These are phyloP conservation scores for Alternaria novae-zelandiae DNA, from an alignment of 2,329 filamentous ascomycete genomes.

Conservation along the genomic window DNA sequence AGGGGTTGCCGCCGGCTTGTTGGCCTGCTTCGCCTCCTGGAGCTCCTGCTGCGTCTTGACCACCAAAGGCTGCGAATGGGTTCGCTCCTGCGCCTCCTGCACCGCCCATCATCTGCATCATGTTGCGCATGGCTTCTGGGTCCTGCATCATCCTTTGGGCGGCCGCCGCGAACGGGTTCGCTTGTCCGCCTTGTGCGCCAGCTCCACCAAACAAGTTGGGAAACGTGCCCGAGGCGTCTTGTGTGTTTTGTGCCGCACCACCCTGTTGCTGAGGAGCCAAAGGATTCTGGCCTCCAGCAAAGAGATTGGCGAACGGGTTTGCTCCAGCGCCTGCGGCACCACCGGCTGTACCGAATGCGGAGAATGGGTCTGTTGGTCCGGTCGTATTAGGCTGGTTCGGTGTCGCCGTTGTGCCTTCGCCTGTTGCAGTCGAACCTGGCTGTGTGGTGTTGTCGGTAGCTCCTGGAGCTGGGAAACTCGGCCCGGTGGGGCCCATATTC, in stretches of 20 bases:
- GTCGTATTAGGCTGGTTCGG: slow-evolving; percentile 45
- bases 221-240: slow-evolving; percentile 39
- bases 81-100: slow-evolving; percentile 50
- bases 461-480: slow-evolving; percentile 85
- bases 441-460: slow-evolving; percentile 81
- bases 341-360: slow-evolving; percentile 48
- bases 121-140: slow-evolving; percentile 60
- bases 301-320: slow-evolving; percentile 69
- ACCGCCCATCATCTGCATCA: slow-evolving; percentile 61
- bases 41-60: slow-evolving; percentile 51
- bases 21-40: slow-evolving; percentile 42
- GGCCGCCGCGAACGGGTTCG: slow-evolving; percentile 59
- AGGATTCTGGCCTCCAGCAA: slow-evolving; percentile 50
- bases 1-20: slow-evolving; percentile 44
- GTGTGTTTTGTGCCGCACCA: slow-evolving; percentile 26
- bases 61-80: slow-evolving; percentile 49
- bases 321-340: slow-evolving; percentile 28
- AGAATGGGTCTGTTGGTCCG: slow-evolving; percentile 56
- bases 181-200: slow-evolving; percentile 37
- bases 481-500: slow-evolving; percentile 57
- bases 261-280: slow-evolving; percentile 37
- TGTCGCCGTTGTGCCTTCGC: slow-evolving; percentile 45
- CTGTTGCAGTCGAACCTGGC: slow-evolving; percentile 20
- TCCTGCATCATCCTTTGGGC: slow-evolving; percentile 61
- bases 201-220: slow-evolving; percentile 60